These are phyloP conservation scores for Fraxinus baroniana DNA, from an alignment of 305 asterid species.

Conservation along the genomic window DNA sequence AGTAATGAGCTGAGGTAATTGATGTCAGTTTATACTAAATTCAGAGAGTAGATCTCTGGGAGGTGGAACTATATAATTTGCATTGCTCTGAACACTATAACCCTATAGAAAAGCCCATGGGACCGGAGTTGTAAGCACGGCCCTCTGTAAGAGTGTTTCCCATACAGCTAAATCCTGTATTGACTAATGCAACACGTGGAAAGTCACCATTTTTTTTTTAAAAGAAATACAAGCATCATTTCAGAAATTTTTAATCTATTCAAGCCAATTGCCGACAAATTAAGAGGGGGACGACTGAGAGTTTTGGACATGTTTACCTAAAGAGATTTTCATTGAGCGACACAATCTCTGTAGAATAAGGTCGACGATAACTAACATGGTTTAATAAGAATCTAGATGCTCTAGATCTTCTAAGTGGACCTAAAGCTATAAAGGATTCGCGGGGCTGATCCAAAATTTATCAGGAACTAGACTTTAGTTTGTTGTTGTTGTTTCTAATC, in stretches of 20 bases:
- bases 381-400: background rate
- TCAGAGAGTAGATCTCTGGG: background rate
- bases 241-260: background rate
- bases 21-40: background rate
- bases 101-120: background rate
- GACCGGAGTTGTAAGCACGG: background rate
- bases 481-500: background rate
- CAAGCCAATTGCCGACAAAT: background rate
- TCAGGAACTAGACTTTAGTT: background rate
- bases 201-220: background rate
- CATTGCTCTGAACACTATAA: background rate
- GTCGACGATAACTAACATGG: background rate
- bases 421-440: background rate
- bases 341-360: background rate
- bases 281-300: background rate
- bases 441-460: background rate
- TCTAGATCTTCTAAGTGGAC: background rate
- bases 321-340: background rate
- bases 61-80: background rate
- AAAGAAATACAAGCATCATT: background rate
- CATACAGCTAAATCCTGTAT: background rate
- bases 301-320: background rate
- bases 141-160: background rate
- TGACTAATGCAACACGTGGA: background rate
- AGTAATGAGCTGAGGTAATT: background rate